Evolutionary conservation across 1,284 basidiomycete species (phyloP).

Genomic region (Tylopilus orsonianus): DNA sequence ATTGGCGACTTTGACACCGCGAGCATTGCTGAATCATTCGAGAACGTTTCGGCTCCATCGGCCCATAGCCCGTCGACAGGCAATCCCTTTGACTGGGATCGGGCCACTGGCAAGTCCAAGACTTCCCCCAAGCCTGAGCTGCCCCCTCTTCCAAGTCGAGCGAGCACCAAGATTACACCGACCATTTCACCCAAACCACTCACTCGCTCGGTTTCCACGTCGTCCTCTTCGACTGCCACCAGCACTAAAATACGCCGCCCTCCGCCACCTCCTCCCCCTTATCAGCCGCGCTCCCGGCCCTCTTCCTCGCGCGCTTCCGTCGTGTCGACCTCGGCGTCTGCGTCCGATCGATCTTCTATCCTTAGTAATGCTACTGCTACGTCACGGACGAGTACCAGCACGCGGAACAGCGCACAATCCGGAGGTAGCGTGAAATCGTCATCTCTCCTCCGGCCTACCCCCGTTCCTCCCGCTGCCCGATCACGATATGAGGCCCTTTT

Average conservation of each 20-base stretch:
- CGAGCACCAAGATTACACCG: slow-evolving; percentile 21
- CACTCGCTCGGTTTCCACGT: slow-evolving; percentile 31
- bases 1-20: slow-evolving; percentile 47
- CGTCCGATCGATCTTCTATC: slow-evolving; percentile 64
- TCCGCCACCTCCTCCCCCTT: slow-evolving; percentile 37
- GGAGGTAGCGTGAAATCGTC: slow-evolving; percentile 23
- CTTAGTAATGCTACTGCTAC: slow-evolving; percentile 49
- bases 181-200: slow-evolving; percentile 34
- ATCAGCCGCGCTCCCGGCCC: slow-evolving; percentile 30
- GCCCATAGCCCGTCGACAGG: slow-evolving; percentile 42
- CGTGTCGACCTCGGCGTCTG: slow-evolving; percentile 39
- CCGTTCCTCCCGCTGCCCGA: slow-evolving; percentile 61
- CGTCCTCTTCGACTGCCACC: slow-evolving; percentile 34
- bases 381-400: slow-evolving; percentile 47
- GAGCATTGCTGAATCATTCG: slow-evolving; percentile 69
- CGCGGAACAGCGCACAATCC: slow-evolving; percentile 30
- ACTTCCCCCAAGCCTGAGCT: slow-evolving; percentile 38
- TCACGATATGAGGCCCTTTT: slow-evolving; percentile 69
- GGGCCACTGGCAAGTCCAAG: slow-evolving; percentile 31
- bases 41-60: slow-evolving; percentile 56
- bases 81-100: slow-evolving; percentile 47
- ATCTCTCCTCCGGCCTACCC: slow-evolving; percentile 51
- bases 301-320: slow-evolving; percentile 42
- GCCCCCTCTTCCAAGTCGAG: slow-evolving; percentile 58
- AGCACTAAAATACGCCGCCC: slow-evolving; percentile 33